Percentiles rank a stretch among this genome's conserved stretches.
Conservation (phyloP, 495 filamentous ascomycete genomes). For the Aspergillus incahuasiensis region DNA sequence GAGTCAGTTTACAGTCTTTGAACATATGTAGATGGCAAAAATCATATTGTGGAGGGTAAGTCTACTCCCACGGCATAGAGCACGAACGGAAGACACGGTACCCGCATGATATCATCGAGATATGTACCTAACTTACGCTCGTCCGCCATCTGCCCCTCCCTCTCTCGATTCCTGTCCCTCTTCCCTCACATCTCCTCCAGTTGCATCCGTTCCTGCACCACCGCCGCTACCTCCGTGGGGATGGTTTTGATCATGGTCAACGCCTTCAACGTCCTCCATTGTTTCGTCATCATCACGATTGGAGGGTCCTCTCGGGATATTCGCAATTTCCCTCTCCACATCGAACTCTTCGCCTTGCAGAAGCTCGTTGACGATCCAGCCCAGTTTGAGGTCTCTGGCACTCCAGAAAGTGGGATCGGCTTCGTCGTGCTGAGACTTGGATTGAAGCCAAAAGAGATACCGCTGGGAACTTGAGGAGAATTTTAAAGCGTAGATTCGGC, state of each 20-base stretch:
- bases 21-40: background rate
- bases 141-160: slow-evolving; percentile 90
- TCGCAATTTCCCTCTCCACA: slow-evolving; percentile 68
- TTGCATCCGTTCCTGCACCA: slow-evolving; percentile 79
- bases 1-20: slow-evolving; percentile 12
- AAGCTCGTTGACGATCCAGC: slow-evolving; percentile 75
- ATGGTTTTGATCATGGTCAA: slow-evolving; percentile 50
- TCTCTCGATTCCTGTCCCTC: slow-evolving; percentile 84
- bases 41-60: slow-evolving; percentile 6
- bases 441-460: slow-evolving; percentile 95
- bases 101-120: slow-evolving; percentile 28
- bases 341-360: slow-evolving; percentile 89
- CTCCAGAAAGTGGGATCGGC: slow-evolving; percentile 77
- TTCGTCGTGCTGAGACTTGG: slow-evolving; percentile 68
- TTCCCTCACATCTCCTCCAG: slow-evolving; percentile 82
- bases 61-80: slow-evolving; percentile 4
- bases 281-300: slow-evolving; percentile 65
- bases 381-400: slow-evolving; percentile 72
- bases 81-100: slow-evolving; percentile 1
- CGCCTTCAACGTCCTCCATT: slow-evolving; percentile 78
- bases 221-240: slow-evolving; percentile 61
- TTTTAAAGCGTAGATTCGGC: slow-evolving; percentile 88
- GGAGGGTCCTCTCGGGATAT: slow-evolving; percentile 47
- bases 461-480: slow-evolving; percentile 90
- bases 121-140: slow-evolving; percentile 99